Percentiles rank a stretch among this genome's conserved stretches.
Evolutionary conservation across 352 stramenopile genomes (phyloP).

Genomic region (Globisporangium orthogonon): DNA sequence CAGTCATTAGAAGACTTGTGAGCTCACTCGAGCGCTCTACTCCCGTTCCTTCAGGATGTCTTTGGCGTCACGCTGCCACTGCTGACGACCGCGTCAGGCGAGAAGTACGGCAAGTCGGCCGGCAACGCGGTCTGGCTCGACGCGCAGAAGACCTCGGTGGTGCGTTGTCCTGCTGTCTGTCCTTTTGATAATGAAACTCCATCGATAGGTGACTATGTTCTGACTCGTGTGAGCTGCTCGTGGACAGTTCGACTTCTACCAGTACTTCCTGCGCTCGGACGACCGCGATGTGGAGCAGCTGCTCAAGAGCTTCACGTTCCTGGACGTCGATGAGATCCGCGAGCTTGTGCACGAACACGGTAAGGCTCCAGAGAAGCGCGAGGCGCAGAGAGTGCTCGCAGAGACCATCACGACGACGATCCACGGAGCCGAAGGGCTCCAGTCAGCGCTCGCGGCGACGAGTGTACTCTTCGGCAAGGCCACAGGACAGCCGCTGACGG

Average conservation of each 20-base stretch:
- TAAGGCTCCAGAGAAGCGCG: slow-evolving; percentile 74
- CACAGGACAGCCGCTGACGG: slow-evolving; percentile 34
- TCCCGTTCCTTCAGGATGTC: slow-evolving; percentile 38
- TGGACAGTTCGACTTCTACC: slow-evolving; percentile 88
- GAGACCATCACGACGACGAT: slow-evolving; percentile 90
- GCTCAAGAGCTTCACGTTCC: slow-evolving; percentile 97
- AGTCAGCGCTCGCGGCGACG: slow-evolving; percentile 52
- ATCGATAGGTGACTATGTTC: too few relatives aligned
- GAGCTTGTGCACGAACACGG: slow-evolving; percentile 78
- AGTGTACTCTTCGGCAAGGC: slow-evolving; percentile 66
- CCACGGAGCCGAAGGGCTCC: slow-evolving; percentile 86
- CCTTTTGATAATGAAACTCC: too few relatives aligned
- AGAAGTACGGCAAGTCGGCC: slow-evolving; percentile 99
- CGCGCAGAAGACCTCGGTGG: slow-evolving; percentile 87
- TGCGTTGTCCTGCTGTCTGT: slow-evolving; percentile 42
- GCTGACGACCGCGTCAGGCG: slow-evolving; percentile 95
- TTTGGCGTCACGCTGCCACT: slow-evolving; percentile 95
- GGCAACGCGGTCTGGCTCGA: slow-evolving; percentile 98
- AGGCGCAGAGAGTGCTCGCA: slow-evolving; percentile 61
- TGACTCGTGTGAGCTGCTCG: not conserved
- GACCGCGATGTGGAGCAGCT: slow-evolving; percentile 94
- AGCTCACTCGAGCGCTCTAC: not conserved
- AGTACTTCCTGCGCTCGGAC: slow-evolving; percentile 87
- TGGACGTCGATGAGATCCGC: slow-evolving; percentile 90
- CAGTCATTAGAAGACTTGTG: too few relatives aligned